Percentiles rank a stretch among this genome's conserved stretches.
Conservation (phyloP, 257 asterid species). For the Penstemon davidsonii region DNA sequence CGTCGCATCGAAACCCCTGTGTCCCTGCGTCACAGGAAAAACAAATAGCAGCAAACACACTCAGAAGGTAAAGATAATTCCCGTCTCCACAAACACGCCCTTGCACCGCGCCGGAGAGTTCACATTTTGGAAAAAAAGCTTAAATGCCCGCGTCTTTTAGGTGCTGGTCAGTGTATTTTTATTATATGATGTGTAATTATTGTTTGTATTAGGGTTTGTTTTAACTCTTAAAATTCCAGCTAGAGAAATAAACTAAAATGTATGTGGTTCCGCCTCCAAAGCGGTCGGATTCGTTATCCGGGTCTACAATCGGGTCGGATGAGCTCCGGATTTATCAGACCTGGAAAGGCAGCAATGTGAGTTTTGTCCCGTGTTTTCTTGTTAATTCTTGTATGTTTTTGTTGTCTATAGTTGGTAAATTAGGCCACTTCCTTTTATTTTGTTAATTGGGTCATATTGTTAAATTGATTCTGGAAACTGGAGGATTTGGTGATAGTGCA, state of each 20-base stretch:
- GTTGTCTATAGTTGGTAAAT: too few relatives aligned
- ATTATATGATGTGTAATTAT: conserved; percentile 18
- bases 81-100: conserved; percentile 45
- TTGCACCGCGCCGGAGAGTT: conserved; percentile 35
- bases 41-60: neutral
- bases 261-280: conserved; percentile 85
- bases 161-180: neutral
- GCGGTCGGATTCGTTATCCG: conserved; percentile 63
- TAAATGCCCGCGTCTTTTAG: too few relatives aligned
- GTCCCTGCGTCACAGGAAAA: neutral
- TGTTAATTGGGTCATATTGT: neutral
- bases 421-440: neutral
- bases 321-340: conserved; percentile 73
- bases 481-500: conserved; percentile 15
- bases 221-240: conserved; percentile 35
- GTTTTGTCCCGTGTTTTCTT: conserved; percentile 19
- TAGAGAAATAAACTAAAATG: conserved; percentile 42
- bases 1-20: conserved; percentile 40
- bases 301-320: conserved; percentile 67
- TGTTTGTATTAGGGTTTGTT: conserved; percentile 32
- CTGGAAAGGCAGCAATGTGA: conserved; percentile 98
- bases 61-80: too few relatives aligned
- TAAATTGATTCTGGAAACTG: neutral
- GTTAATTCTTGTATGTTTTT: neutral
- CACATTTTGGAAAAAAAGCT: neutral